These are phyloP conservation scores for Forsythia viridissima DNA, from an alignment of 257 asterid species.

Conservation along the genomic window DNA sequence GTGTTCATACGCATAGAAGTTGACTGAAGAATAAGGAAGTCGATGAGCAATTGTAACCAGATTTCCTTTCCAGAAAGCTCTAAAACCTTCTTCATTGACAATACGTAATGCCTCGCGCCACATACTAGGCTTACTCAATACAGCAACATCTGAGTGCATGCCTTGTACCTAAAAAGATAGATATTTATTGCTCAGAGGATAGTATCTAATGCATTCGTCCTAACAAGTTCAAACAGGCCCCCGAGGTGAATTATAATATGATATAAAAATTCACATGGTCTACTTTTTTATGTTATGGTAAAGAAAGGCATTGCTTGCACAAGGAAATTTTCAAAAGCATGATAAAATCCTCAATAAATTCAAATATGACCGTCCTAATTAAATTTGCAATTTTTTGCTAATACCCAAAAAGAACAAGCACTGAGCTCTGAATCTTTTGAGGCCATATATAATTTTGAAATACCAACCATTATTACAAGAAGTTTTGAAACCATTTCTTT, in stretches of 20 bases:
- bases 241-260: not conserved
- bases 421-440: too few relatives aligned
- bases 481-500: not conserved
- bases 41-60: constrained; percentile 77
- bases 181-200: not conserved
- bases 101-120: constrained; percentile 65
- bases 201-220: not conserved
- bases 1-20: constrained; percentile 65
- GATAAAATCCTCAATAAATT: not conserved
- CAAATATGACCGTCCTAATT: not conserved
- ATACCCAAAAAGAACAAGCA: not conserved
- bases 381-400: not conserved
- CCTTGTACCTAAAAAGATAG: constrained; percentile 60
- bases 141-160: constrained; percentile 72
- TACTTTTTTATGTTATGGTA: too few relatives aligned
- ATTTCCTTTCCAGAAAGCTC: constrained; percentile 87
- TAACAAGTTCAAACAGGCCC: not conserved
- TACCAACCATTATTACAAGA: too few relatives aligned
- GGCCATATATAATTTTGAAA: too few relatives aligned
- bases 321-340: not conserved
- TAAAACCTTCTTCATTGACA: constrained; percentile 71
- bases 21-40: constrained; percentile 70
- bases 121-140: constrained; percentile 58
- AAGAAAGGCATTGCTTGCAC: not conserved
- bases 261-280: too few relatives aligned